Evolutionary conservation across 352 stramenopile genomes (phyloP), one percentile per base, ranked within the genome.

Genomic region (Phytophthora parvispora): DNA sequence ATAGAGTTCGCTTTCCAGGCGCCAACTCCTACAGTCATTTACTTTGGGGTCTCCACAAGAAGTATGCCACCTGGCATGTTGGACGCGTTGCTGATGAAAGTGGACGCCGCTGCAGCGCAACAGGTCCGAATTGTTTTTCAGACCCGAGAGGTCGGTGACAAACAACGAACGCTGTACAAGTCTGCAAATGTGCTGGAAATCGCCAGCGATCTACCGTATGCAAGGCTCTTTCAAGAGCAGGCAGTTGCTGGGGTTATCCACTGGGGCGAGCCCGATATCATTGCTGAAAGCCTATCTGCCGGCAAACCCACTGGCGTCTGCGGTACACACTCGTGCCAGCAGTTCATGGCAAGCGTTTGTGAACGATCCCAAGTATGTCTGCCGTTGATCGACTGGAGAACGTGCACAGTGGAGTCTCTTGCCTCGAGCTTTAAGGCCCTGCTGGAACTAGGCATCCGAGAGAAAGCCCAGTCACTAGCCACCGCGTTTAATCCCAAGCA

Each of bases 271-370:
- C 75, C 88, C 25, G 88, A 87, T 52, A 97, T 90, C 36, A 80
- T 83, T 6, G 86, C 88, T 6, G 87, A 89, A 24, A 89, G 86
- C 16, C 73, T 98, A 1, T 61, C 87, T 13, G 79, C 83, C 48
- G 90, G 86, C 3, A 87, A 95, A 28, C 90, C 93, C 6, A 94
- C 85, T 13, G 83, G 93, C 54, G 75, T 97, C n/a, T 94, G 86
- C 53, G 91, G 91, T 4, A 96, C 94, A 50, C 95, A 97, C 76
- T 86, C 83, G 12, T 86, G 94, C 61, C 92, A 98, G 52, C 84
- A 76, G 22, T 97, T 97, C 66, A 93, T 89, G 76, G 88, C 88
- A 24, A 64, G 86, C 40, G 86, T 91, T 32, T 81, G 90, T 2
- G 64, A 82, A 38, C 74, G 81, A 25, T 74, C 79, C 10, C 87